Evolutionary conservation across 345 rosid species (phyloP), one percentile per base, ranked within the genome.

Genomic region (Eucalyptus leucophloia): DNA sequence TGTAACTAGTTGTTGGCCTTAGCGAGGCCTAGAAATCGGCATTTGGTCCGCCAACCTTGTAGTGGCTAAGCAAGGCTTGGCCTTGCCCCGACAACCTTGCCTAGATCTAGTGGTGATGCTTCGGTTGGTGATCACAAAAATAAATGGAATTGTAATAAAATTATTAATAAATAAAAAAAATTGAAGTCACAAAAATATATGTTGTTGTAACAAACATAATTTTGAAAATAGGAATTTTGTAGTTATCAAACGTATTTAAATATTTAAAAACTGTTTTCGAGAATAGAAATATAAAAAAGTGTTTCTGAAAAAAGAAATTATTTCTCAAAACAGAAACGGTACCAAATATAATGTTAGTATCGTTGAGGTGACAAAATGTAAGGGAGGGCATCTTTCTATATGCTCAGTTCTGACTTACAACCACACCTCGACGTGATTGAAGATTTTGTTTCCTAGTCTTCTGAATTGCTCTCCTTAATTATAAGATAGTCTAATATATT

Each of bases 261-360:
- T 51, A 0, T 4, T 51, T 0, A 51, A 1, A 50, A 51, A 51
- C 0, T 1, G 2, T 0, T 50, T 1, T 1, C 3, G 7, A 14
- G 7, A 49, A 49, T 0, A 17, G 0, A 17, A 51, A 50, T 2
- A 49, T 15, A 16, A 16, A 50, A 6, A 50, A 50, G 3, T 50
- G 21, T 50, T 50, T 50, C 0, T 2, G 2, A 17, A 50, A 50
- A 50, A 50, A 49, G 13, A 17, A 6, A 16, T 6, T 6, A 0
- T 50, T 50, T 50, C 0, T 0, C 0, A 0, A 17, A 17, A 51
- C 0, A 51, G 0, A 17, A 51, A 51, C 1, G 1, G 17, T 51
- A 51, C 2, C 8, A 1, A 1, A 50, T 8, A 17, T 0, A 51
- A 51, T 51, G 8, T 51, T 51, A 51, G 0, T 49, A 49, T 49